A percentile compares a stretch with the other conserved stretches of the same genome.
These are phyloP conservation scores for Pyrenula aspistea DNA, from an alignment of 495 filamentous ascomycete species.

Conservation along the genomic window DNA sequence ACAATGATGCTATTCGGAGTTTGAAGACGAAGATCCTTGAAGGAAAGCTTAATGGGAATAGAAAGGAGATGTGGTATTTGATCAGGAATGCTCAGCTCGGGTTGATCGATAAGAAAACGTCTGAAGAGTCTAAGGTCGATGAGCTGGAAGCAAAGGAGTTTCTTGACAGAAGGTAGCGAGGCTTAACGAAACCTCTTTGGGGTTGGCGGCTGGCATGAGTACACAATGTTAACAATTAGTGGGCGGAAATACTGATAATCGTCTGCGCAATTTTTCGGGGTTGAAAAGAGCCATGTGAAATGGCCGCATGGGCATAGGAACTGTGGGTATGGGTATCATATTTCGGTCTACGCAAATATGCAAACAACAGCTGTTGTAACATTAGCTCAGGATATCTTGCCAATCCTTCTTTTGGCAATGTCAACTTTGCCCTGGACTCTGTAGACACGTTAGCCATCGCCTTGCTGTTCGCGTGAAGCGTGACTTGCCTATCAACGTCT, in stretches of 20 bases:
- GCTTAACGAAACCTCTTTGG: no score
- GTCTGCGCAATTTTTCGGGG: no score
- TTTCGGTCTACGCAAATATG: no score
- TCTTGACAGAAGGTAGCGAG: no score
- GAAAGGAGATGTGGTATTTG: slow-evolving; percentile 72
- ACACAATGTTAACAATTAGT: no score
- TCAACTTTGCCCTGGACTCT: slow-evolving; percentile 65
- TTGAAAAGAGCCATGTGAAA: no score
- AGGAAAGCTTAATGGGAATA: slow-evolving; percentile 68
- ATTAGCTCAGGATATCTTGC: not conserved
- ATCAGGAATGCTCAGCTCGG: slow-evolving; percentile 56
- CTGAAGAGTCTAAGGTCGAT: slow-evolving; percentile 48
- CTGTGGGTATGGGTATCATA: no score
- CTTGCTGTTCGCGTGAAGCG: slow-evolving; percentile 1
- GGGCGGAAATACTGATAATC: no score
- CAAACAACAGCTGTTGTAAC: no score
- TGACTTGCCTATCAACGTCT: slow-evolving; percentile 51
- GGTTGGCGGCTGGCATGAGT: no score
- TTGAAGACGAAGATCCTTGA: slow-evolving; percentile 62
- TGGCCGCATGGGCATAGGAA: no score
- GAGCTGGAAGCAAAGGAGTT: slow-evolving; percentile 58
- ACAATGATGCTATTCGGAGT: slow-evolving; percentile 59
- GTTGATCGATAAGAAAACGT: slow-evolving; percentile 52
- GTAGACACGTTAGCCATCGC: slow-evolving; percentile 11
- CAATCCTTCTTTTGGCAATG: slow-evolving; percentile 2